Percentiles rank a stretch among this genome's conserved stretches.
These are phyloP conservation scores for Pelagophyceae sp. DNA, from an alignment of 352 stramenopile species.

Conservation along the genomic window DNA sequence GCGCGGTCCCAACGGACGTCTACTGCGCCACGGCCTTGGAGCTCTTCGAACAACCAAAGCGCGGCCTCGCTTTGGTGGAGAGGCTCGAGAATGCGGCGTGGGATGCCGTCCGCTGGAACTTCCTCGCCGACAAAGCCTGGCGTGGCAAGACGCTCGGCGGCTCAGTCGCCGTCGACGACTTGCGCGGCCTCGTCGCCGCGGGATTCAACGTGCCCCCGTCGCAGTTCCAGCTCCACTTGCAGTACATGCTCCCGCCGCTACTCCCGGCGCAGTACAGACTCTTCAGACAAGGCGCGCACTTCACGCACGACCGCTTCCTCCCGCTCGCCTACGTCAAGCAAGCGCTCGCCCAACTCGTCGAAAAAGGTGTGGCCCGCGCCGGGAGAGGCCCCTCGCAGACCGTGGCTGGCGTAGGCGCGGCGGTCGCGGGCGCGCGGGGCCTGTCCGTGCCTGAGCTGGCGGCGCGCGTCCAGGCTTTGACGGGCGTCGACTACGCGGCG, in stretches of 20 bases:
- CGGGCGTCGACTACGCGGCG: neutral
- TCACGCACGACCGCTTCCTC: neutral
- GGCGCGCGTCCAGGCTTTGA: neutral
- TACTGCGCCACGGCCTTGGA: neutral
- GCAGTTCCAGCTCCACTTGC: constrained; percentile 6
- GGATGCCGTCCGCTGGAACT: neutral
- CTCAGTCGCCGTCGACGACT: neutral
- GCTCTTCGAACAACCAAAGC: neutral
- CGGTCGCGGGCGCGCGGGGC: neutral
- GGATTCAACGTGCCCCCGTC: constrained; percentile 3
- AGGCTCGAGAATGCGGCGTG: neutral
- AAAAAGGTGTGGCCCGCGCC: neutral
- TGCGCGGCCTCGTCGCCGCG: neutral
- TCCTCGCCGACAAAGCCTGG: neutral
- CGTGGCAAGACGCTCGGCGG: no score
- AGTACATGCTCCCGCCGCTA: constrained; percentile 5
- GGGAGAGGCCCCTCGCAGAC: no score
- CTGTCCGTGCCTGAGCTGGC: neutral
- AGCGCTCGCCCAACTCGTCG: neutral
- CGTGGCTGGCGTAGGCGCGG: no score
- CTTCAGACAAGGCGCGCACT: neutral
- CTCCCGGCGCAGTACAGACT: neutral
- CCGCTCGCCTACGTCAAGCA: neutral
- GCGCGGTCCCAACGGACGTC: neutral
- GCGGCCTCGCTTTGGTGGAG: neutral